Conservation (phyloP, 805 yeast genomes). For the Candida awuae region DNA sequence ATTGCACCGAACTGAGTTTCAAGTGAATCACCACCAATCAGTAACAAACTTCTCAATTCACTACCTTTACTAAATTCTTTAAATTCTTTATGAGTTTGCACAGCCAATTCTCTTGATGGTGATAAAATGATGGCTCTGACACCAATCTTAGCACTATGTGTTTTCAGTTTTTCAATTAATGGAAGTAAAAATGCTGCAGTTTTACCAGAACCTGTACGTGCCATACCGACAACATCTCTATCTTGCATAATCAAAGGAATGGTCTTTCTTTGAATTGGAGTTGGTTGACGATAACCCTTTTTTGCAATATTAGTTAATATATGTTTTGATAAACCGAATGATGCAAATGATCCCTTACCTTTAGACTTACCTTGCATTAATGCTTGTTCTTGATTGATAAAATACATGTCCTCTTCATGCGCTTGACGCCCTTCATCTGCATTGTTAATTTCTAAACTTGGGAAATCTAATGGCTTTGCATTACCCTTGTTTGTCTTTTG, state of each 20-base stretch:
- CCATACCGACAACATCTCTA: conserved; percentile 98
- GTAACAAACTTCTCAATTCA: conserved; percentile 67
- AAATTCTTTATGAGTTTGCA: conserved; percentile 83
- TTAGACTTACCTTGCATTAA: conserved; percentile 39
- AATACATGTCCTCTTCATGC: conserved; percentile 15
- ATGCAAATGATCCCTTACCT: conserved; percentile 70
- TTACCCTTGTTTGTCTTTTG: conserved; percentile 4
- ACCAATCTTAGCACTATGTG: conserved; percentile 83
- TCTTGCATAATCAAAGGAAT: conserved; percentile 82
- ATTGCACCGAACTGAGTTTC: conserved; percentile 92
- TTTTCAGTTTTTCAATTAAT: conserved; percentile 72
- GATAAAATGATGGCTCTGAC: conserved; percentile 82
- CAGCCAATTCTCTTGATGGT: conserved; percentile 93
- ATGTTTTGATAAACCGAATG: conserved; percentile 77
- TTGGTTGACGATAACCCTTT: conserved; percentile 90
- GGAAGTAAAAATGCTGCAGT: conserved; percentile 96
- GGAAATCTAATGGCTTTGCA: conserved; percentile 23
- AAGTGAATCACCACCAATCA: conserved; percentile 97
- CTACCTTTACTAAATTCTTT: conserved; percentile 83
- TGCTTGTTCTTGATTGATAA: conserved; percentile 15
- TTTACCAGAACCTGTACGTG: conserved; percentile 98
- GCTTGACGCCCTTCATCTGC: conserved; percentile 28
- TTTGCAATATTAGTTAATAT: conserved; percentile 61
- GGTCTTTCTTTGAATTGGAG: conserved; percentile 95
- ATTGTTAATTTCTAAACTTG: conserved; percentile 38